phyloP scores from a whole-genome alignment of 106 monocot genomes.

The Cymbidium sinense region DNA sequence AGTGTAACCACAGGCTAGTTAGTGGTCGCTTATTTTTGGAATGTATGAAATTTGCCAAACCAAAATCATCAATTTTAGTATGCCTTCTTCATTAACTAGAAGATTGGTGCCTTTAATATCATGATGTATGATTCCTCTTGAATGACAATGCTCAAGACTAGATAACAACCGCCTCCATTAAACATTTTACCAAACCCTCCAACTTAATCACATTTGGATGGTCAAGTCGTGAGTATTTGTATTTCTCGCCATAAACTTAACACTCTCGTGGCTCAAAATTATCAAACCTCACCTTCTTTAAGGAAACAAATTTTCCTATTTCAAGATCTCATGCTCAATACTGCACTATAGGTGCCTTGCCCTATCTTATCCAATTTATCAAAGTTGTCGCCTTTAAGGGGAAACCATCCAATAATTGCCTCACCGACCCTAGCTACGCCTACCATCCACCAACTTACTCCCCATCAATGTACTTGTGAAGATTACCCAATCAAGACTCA shows the following conservation, averaged over 20 bases:
- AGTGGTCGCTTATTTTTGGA: slow-evolving; percentile 35
- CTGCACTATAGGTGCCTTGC: slow-evolving; percentile 76
- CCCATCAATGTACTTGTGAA: too few relatives aligned
- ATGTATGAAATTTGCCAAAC: slow-evolving; percentile 48
- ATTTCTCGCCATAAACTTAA: slow-evolving; percentile 77
- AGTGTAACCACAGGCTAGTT: slow-evolving; percentile 71
- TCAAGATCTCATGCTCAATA: slow-evolving; percentile 63
- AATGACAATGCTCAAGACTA: slow-evolving; percentile 55
- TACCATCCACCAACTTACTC: too few relatives aligned
- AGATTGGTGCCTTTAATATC: too few relatives aligned
- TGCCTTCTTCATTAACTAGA: too few relatives aligned
- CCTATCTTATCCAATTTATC: too few relatives aligned
- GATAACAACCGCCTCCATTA: slow-evolving; percentile 62
- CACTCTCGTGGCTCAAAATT: slow-evolving; percentile 73
- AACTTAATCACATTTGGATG: slow-evolving; percentile 68
- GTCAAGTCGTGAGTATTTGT: slow-evolving; percentile 50
- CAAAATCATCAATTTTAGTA: slow-evolving; percentile 71
- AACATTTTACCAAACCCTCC: slow-evolving; percentile 69
- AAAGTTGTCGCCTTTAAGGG: too few relatives aligned
- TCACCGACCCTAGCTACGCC: too few relatives aligned
- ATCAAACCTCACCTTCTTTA: slow-evolving; percentile 65
- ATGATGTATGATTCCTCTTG: too few relatives aligned
- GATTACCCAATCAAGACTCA: too few relatives aligned
- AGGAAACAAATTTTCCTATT: slow-evolving; percentile 47
- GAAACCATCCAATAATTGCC: too few relatives aligned